phyloP scores from a whole-genome alignment of 2,329 filamentous ascomycete species.

The Orbilia javanica region DNA sequence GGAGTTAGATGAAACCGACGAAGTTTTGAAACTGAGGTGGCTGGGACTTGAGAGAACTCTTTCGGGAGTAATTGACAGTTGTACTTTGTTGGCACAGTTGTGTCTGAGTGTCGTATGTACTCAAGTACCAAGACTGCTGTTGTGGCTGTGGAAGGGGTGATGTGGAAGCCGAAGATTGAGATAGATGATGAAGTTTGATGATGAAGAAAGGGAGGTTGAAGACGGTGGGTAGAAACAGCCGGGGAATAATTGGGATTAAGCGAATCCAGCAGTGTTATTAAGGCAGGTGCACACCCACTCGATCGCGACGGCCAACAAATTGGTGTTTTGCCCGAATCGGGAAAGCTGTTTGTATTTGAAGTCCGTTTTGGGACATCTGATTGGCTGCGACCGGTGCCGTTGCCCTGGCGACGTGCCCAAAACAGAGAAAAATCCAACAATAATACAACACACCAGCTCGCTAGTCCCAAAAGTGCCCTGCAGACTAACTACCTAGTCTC shows the following conservation, averaged over 20 bases:
- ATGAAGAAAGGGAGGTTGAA: constrained; percentile 17
- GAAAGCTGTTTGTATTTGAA: constrained; percentile 16
- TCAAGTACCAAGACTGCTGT: background rate
- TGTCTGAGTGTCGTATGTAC: background rate
- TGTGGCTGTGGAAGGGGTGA: constrained; percentile 27
- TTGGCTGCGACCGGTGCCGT: background rate
- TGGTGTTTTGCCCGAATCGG: constrained; percentile 23
- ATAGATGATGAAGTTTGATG: constrained; percentile 9
- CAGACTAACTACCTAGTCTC: background rate
- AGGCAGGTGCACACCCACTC: background rate
- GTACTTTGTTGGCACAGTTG: constrained; percentile 1
- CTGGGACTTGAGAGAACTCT: constrained; percentile 2
- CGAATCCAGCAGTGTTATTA: constrained; percentile 49
- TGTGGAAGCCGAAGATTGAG: background rate
- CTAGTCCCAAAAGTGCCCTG: background rate
- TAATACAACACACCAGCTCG: constrained; percentile 41
- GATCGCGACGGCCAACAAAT: constrained; percentile 30
- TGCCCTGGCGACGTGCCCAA: constrained; percentile 28
- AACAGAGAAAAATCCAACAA: constrained; percentile 36
- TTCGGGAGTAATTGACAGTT: constrained; percentile 9
- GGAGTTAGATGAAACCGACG: constrained; percentile 13
- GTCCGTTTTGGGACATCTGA: background rate
- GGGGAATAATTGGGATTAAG: constrained; percentile 36
- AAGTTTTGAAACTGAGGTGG: constrained; percentile 14
- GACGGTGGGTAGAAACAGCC: constrained; percentile 21